Evolutionary conservation across 495 filamentous ascomycete species (phyloP), one percentile per base, ranked within the genome.

Genomic region (Usnea hakonensis): DNA sequence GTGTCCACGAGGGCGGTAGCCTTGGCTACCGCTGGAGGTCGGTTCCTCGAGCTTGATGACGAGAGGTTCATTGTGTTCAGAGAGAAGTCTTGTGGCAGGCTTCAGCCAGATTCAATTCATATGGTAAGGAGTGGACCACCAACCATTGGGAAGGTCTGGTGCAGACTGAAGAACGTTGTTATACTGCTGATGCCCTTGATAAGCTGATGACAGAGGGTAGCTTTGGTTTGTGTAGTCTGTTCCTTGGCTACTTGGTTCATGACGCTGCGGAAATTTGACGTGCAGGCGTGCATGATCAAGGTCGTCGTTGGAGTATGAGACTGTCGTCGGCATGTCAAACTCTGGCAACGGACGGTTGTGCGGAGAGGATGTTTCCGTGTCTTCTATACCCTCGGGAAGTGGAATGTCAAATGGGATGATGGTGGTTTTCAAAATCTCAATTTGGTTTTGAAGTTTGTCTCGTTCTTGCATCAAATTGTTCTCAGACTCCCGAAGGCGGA

Each of bases 401-500:
- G 66, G 64, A 53, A 70, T 28, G 36, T 66, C 50, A 57, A 57
- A 55, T 21, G 53, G 50, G 28, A 46, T 30, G 33, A 66, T 36
- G 16, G 61, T 64, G 7, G 43, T 60, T 54, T 54, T 65, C 19
- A 70, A 37, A 41, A 37, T 41, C 5, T 62, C 57, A 38, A 70
- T 35, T 55, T 67, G 61, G 33, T 23, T 43, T n/a, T 64, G 53
- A 5, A 70, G 58, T 41, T 66, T 62, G 28, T 70, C 67, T n/a
- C 58, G 62, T 38, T 68, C 64, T 41, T 53, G 40, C 26, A 62
- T 60, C 46, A 70, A 56, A 19, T 52, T 61, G 2, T 30, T 54
- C 55, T 68, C 68, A 11, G 68, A 64, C 37, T 64, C 63, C 21
- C 68, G 53, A 17, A 70, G 68, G 23, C 68, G 65, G 14, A 70